Evolutionary conservation across 257 asterid species (phyloP), one percentile per base, ranked within the genome.

Genomic region (Ocimum tenuiflorum): DNA sequence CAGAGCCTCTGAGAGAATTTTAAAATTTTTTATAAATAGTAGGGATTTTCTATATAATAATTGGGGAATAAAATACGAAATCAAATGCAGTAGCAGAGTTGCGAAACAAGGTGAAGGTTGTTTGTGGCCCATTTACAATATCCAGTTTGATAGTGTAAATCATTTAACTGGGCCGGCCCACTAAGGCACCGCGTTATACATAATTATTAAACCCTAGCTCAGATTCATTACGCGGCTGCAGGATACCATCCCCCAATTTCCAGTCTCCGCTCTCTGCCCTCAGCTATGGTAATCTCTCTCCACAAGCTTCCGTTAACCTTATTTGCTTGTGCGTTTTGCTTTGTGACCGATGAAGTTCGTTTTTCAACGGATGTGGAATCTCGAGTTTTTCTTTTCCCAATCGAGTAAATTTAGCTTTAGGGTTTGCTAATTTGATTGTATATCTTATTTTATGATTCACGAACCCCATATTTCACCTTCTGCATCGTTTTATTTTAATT

Each of bases 1-100:
- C 64, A 85, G 75, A 51, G 92, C 92, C 80, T 85, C 87, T 0
- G 92, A 89, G 23, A 80, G 82, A 73, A 85, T n/a, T n/a, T n/a
- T n/a, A n/a, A n/a, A n/a, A n/a, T n/a, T n/a, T n/a, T n/a, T n/a
- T n/a, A n/a, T n/a, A n/a, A n/a, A n/a, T n/a, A n/a, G n/a, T n/a
- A n/a, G n/a, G n/a, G n/a, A n/a, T n/a, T n/a, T n/a, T n/a, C n/a
- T n/a, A n/a, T n/a, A n/a, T n/a, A n/a, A n/a, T n/a, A n/a, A n/a
- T n/a, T n/a, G n/a, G n/a, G n/a, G n/a, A n/a, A n/a, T n/a, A n/a
- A n/a, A n/a, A n/a, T n/a, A n/a, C n/a, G n/a, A n/a, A n/a, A n/a
- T n/a, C n/a, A n/a, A n/a, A n/a, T n/a, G n/a, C n/a, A n/a, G n/a
- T n/a, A n/a, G n/a, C n/a, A n/a, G n/a, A n/a, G n/a, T n/a, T n/a